Percentiles rank a stretch among this genome's conserved stretches.
phyloP scores from a whole-genome alignment of 768 basidiomycete species.

The Panaeolus papilionaceus region DNA sequence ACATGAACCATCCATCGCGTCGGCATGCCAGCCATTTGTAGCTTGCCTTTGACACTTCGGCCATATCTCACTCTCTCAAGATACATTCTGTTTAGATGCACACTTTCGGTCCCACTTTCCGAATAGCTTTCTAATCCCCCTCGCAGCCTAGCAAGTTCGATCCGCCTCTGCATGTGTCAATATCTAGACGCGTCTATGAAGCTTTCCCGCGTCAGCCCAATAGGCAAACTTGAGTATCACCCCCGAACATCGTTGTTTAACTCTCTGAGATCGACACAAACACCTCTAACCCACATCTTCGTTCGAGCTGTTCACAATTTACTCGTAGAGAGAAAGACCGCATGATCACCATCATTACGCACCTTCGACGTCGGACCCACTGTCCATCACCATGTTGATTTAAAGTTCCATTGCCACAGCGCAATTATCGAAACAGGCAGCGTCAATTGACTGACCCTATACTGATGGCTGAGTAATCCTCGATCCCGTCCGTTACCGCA shows the following conservation, averaged over 20 bases:
- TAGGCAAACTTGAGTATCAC: neutral
- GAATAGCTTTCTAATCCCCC: neutral
- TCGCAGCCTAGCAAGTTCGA: neutral
- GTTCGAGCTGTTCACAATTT: conserved; percentile 1
- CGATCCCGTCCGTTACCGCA: conserved; percentile 13
- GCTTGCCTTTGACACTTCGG: neutral
- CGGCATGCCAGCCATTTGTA: neutral
- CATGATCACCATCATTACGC: conserved; percentile 6
- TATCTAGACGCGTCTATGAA: neutral
- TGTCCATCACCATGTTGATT: conserved; percentile 6
- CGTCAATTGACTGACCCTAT: neutral
- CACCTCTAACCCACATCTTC: neutral
- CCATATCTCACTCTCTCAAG: neutral
- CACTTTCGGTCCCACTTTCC: neutral
- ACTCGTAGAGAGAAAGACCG: conserved; percentile 5
- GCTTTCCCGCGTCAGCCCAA: neutral
- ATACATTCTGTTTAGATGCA: neutral
- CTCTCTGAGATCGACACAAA: neutral
- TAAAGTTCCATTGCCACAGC: conserved; percentile 11
- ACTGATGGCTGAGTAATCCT: conserved; percentile 2
- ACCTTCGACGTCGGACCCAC: conserved; percentile 11
- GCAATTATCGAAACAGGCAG: conserved; percentile 5
- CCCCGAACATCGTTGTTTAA: neutral
- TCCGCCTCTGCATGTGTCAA: conserved; percentile 7
- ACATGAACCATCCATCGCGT: neutral